Evolutionary conservation across 108 stramenopile species (phyloP).

Genomic region (Cyclotella distinguenda): DNA sequence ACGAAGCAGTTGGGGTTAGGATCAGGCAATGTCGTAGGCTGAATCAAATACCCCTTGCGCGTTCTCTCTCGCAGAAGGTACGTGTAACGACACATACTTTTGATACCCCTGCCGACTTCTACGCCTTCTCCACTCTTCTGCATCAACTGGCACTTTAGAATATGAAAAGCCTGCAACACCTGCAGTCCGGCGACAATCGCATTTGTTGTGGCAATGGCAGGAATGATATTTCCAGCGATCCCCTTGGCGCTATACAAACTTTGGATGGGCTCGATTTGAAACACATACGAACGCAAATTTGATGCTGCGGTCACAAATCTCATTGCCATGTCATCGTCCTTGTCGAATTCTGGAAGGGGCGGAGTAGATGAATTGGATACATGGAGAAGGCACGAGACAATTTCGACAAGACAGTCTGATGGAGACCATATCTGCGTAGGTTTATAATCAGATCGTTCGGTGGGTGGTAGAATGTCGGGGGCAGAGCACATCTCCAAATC

Average conservation of each 20-base stretch:
- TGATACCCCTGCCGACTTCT: constrained; percentile 31
- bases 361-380: constrained; percentile 43
- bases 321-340: constrained; percentile 94
- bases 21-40: constrained; percentile 67
- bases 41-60: constrained; percentile 78
- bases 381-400: constrained; percentile 47
- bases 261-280: constrained; percentile 87
- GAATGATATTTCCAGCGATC: constrained; percentile 99
- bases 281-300: constrained; percentile 87
- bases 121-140: neutral
- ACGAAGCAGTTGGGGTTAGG: constrained; percentile 93
- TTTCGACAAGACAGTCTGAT: constrained; percentile 50
- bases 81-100: constrained; percentile 61
- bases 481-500: constrained; percentile 26
- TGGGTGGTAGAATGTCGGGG: constrained; percentile 45
- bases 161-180: constrained; percentile 73
- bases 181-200: constrained; percentile 96
- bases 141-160: constrained; percentile 57
- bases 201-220: constrained; percentile 99
- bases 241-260: constrained; percentile 92
- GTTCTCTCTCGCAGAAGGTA: constrained; percentile 75
- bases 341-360: constrained; percentile 82
- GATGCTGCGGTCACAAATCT: constrained; percentile 92
- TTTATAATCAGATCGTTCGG: constrained; percentile 29
- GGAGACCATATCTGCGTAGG: constrained; percentile 59